Evolutionary conservation across 2,329 filamentous ascomycete species (phyloP), one percentile per base, ranked within the genome.

Genomic region (Pestalotiopsis sp.): DNA sequence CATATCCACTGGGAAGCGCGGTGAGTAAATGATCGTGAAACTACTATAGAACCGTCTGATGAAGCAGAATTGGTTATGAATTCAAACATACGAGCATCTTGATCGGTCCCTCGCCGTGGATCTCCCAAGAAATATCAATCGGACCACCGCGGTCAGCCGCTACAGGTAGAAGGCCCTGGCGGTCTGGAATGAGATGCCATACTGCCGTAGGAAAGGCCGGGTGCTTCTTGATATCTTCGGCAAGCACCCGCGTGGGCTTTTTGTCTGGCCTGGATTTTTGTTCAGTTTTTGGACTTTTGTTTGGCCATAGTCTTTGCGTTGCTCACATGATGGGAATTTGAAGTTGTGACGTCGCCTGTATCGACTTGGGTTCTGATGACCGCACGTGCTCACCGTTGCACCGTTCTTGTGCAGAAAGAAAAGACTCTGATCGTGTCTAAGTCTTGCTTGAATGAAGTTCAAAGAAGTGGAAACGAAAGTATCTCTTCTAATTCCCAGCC

Each of bases 91-190:
- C 93, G 74, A 94, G 84, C 72, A 96, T 81, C 82, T 92, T 92
- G 72, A 87, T 85, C 62, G 91, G 87, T 3, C 93, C 93, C 70
- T 86, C 82, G 68, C 94, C 93, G 82, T 97, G 93, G 62, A 96
- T 84, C 80, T 96, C 92, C 86, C 93, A 97, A 66, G 89, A 85
- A 66, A 97, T 89, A 60, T 92, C 87, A 72, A 97, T 83, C 23
- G 93, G 93, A 2, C 93, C 93, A 71, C 93, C 92, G 74, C 92
- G 87, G 49, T 83, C 87, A 67, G 86, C 83, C n/a, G 91, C 93
- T 36, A 93, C 92, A 2, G 87, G 80, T 6, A 89, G 76, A 58
- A 85, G 85, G 4, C 91, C 93, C 64, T 86, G 84, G 56, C 84
- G 83, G 62, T 89, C 85, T 4, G 93, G 91, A 73, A 90, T 85